A percentile compares a stretch with the other conserved stretches of the same genome.
phyloP scores from a whole-genome alignment of 2,329 filamentous ascomycete species.

The Pseudogymnoascus sp. region DNA sequence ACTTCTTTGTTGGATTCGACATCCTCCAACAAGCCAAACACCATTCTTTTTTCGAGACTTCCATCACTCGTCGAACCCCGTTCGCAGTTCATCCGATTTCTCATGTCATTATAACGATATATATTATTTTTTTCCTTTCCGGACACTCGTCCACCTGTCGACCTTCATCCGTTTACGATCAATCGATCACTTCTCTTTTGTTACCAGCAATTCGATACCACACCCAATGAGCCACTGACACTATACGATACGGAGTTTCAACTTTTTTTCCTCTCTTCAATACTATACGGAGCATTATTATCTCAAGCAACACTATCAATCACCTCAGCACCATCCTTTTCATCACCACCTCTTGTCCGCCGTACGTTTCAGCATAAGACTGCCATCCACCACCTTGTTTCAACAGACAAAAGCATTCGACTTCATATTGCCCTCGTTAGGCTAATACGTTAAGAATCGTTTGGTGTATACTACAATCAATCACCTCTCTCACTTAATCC shows the following conservation, averaged over 20 bases:
- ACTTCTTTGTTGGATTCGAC: slow-evolving; percentile 25
- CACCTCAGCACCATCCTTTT: slow-evolving; percentile 24
- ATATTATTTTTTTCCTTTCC: slow-evolving; percentile 24
- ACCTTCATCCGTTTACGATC: slow-evolving; percentile 26
- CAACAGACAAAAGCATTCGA: slow-evolving; percentile 27
- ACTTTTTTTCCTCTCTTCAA: slow-evolving; percentile 21
- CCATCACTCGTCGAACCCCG: slow-evolving; percentile 5
- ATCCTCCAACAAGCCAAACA: slow-evolving; percentile 12
- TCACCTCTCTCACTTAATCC: slow-evolving; percentile 16
- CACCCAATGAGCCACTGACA: slow-evolving; percentile 33
- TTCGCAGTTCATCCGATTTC: slow-evolving; percentile 16
- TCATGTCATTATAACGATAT: slow-evolving; percentile 31
- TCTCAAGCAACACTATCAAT: slow-evolving; percentile 26
- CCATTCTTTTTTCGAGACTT: slow-evolving; percentile 8
- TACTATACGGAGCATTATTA: slow-evolving; percentile 20
- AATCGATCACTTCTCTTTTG: slow-evolving; percentile 41
- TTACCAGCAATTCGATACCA: slow-evolving; percentile 42
- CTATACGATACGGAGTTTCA: slow-evolving; percentile 31
- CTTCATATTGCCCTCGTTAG: slow-evolving; percentile 12
- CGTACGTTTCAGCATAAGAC: slow-evolving; percentile 12
- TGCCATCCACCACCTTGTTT: slow-evolving; percentile 24
- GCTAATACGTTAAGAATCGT: slow-evolving; percentile 28
- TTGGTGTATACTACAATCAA: slow-evolving; percentile 14
- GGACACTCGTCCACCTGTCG: slow-evolving; percentile 22
- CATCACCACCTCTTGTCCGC: slow-evolving; percentile 14